Conservation (phyloP, 2,329 filamentous ascomycete species). For the Trichoderma gracile region DNA sequence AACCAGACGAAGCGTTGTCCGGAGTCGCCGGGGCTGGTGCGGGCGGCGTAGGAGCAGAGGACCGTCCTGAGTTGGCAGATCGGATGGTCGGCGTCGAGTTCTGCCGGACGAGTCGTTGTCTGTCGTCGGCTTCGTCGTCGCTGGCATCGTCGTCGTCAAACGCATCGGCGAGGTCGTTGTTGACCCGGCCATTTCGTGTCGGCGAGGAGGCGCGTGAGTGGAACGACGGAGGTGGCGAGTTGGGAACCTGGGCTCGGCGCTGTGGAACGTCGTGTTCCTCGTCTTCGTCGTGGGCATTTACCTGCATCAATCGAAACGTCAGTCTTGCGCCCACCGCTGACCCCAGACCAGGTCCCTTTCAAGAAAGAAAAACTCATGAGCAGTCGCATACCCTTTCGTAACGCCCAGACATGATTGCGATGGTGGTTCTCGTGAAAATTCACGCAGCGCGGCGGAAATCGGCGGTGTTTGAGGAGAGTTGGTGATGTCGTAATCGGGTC, state of each 20-base stretch:
- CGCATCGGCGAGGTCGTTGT: slow-evolving; percentile 85
- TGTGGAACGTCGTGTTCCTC: slow-evolving; percentile 35
- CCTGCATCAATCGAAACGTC: slow-evolving; percentile 42
- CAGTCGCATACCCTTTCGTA: slow-evolving; percentile 57
- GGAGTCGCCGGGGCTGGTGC: slow-evolving; percentile 31
- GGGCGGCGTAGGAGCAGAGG: slow-evolving; percentile 4
- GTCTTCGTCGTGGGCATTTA: slow-evolving; percentile 61
- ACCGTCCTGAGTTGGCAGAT: slow-evolving; percentile 23
- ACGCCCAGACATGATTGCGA: slow-evolving; percentile 51
- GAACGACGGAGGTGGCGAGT: slow-evolving; percentile 78
- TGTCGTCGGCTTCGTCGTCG: slow-evolving; percentile 76
- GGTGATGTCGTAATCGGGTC: slow-evolving; percentile 22
- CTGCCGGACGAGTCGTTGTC: slow-evolving; percentile 80
- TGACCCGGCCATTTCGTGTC: slow-evolving; percentile 52
- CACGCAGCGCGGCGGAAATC: slow-evolving; percentile 9
- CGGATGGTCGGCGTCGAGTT: slow-evolving; percentile 42
- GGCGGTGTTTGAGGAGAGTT: background rate
- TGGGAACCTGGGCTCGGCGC: slow-evolving; percentile 50
- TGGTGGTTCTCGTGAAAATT: background rate
- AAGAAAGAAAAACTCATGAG: background rate
- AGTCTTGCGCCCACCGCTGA: background rate
- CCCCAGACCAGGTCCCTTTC: background rate
- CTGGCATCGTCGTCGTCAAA: slow-evolving; percentile 82
- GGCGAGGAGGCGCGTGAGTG: slow-evolving; percentile 73
- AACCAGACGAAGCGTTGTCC: slow-evolving; percentile 38